Conservation (phyloP, 106 monocot species). For the Chionographis japonica region DNA sequence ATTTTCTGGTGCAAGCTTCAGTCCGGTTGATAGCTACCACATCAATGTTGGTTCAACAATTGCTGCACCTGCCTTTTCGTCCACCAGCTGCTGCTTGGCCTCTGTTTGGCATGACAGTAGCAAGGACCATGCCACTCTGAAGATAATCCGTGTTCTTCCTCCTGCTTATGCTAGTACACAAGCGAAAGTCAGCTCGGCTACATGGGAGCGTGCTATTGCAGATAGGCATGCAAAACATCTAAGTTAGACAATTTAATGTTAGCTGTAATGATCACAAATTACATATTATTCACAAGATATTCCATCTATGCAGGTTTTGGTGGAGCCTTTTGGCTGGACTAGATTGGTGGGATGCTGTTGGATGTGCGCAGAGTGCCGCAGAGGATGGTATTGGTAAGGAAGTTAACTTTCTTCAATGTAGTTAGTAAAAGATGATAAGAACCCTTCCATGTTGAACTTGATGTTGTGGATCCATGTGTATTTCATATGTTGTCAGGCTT, state of each 20-base stretch:
- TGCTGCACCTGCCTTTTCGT: conserved; percentile 94
- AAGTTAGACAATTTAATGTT: too few relatives aligned
- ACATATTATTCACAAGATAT: background rate
- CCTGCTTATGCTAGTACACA: conserved; percentile 60
- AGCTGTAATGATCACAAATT: too few relatives aligned
- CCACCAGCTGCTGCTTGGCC: conserved; percentile 90
- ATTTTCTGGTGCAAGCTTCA: conserved; percentile 77
- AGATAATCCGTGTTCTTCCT: conserved; percentile 94
- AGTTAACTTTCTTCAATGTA: background rate
- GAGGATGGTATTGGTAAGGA: conserved; percentile 93
- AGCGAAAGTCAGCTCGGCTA: conserved; percentile 63
- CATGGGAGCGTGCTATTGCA: conserved; percentile 94
- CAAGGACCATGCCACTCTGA: conserved; percentile 84
- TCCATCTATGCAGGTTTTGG: conserved; percentile 71
- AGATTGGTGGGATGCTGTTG: conserved; percentile 99
- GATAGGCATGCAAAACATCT: conserved; percentile 48
- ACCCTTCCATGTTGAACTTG: too few relatives aligned
- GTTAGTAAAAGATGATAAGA: background rate
- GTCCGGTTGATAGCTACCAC: conserved; percentile 82
- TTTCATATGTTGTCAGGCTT: too few relatives aligned
- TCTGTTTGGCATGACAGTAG: conserved; percentile 96
- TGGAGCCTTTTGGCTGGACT: conserved; percentile 95
- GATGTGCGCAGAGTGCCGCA: conserved; percentile 97
- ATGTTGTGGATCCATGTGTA: too few relatives aligned
- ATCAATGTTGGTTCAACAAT: conserved; percentile 91